A percentile compares a stretch with the other conserved stretches of the same genome.
phyloP scores from a whole-genome alignment of 2,329 filamentous ascomycete genomes.

The Clarireedia sp. region DNA sequence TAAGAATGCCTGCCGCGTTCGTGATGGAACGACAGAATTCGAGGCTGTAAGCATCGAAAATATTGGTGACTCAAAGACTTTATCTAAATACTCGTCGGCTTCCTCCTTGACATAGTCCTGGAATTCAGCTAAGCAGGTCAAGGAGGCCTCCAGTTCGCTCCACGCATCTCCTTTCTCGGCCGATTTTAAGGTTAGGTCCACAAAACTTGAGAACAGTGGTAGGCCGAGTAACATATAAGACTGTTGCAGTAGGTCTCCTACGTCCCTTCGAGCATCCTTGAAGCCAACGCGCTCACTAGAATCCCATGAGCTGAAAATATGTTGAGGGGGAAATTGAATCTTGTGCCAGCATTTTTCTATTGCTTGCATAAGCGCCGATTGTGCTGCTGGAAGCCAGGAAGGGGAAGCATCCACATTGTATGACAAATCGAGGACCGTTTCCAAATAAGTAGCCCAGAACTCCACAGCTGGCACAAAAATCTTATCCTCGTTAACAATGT shows the following conservation, averaged over 20 bases:
- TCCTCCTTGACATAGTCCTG: slow-evolving; percentile 54
- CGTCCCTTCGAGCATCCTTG: slow-evolving; percentile 66
- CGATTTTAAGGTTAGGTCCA: slow-evolving; percentile 44
- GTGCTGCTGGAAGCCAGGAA: slow-evolving; percentile 51
- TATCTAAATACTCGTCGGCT: slow-evolving; percentile 50
- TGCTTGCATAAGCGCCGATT: slow-evolving; percentile 52
- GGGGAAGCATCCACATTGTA: slow-evolving; percentile 42
- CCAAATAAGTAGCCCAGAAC: slow-evolving; percentile 73
- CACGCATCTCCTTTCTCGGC: slow-evolving; percentile 39
- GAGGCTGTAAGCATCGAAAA: slow-evolving; percentile 46
- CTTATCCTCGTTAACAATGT: slow-evolving; percentile 63
- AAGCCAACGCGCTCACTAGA: slow-evolving; percentile 60
- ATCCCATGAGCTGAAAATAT: slow-evolving; percentile 58
- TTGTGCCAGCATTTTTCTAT: slow-evolving; percentile 62
- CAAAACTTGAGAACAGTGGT: slow-evolving; percentile 48
- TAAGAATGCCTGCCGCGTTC: slow-evolving; percentile 60
- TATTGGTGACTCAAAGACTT: slow-evolving; percentile 54
- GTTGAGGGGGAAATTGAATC: slow-evolving; percentile 50
- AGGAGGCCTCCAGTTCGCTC: slow-evolving; percentile 52
- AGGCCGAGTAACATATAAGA: slow-evolving; percentile 56
- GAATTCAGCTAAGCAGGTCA: slow-evolving; percentile 57
- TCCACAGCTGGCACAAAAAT: slow-evolving; percentile 66
- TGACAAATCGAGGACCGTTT: slow-evolving; percentile 53
- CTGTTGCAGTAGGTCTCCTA: slow-evolving; percentile 69
- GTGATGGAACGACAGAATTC: slow-evolving; percentile 47